Conservation (phyloP, 805 yeast species). For the Sugiyamaella qingdaonensis region DNA sequence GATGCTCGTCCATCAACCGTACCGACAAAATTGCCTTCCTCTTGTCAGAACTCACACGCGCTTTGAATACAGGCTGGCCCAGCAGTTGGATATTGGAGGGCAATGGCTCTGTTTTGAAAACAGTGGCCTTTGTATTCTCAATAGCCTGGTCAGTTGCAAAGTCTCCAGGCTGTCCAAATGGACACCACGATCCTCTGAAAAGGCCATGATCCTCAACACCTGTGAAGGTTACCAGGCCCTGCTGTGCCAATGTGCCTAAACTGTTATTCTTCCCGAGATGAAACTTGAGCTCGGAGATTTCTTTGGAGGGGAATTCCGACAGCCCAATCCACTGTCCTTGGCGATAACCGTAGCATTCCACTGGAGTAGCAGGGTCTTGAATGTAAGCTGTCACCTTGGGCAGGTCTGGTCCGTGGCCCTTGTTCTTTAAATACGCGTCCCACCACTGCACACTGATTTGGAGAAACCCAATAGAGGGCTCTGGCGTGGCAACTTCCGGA, state of each 20-base stretch:
- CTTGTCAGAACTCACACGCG: conserved; percentile 36
- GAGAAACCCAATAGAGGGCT: conserved; percentile 43
- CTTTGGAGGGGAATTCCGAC: conserved; percentile 6
- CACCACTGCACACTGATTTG: conserved; percentile 43
- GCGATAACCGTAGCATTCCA: conserved; percentile 37
- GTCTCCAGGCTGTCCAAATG: conserved; percentile 45
- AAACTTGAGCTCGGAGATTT: conserved; percentile 13
- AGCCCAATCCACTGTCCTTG: conserved; percentile 41
- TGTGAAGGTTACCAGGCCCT: background rate
- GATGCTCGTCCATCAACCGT: conserved; percentile 40
- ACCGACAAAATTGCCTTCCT: conserved; percentile 39
- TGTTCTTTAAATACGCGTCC: conserved; percentile 35
- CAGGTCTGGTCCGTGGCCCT: conserved; percentile 22
- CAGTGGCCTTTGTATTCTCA: conserved; percentile 39
- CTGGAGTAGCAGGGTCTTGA: conserved; percentile 41
- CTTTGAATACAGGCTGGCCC: conserved; percentile 38
- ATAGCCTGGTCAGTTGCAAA: conserved; percentile 44
- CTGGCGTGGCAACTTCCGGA: conserved; percentile 46
- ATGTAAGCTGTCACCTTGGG: conserved; percentile 41
- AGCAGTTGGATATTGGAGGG: conserved; percentile 29
- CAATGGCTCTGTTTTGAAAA: conserved; percentile 35
- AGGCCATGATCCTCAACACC: conserved; percentile 37
- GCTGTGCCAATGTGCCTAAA: background rate
- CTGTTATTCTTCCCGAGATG: background rate
- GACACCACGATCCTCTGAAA: conserved; percentile 45